Evolutionary conservation across 257 asterid genomes (phyloP), one percentile per base, ranked within the genome.

Genomic region (Striga asiatica): DNA sequence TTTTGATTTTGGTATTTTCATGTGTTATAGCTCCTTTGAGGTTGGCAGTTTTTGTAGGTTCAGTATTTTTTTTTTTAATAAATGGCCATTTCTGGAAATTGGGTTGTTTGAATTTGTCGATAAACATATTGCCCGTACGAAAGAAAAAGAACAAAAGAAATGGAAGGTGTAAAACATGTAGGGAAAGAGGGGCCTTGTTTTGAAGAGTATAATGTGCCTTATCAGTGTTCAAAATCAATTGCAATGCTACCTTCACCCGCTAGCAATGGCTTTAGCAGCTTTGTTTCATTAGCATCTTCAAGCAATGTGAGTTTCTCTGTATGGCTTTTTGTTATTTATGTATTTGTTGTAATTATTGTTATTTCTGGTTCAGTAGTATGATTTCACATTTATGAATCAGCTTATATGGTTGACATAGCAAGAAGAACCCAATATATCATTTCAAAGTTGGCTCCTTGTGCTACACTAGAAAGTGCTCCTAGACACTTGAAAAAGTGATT

Each of bases 161-260:
- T 84, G 95, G 73, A 74, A 60, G 69, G 78, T 34, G 82, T 58
- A 29, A 73, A 71, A 45, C 80, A 84, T 45, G 86, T 78, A 59
- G 77, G 76, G 64, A 82, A 84, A 65, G 80, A 82, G 62, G 82
- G 82, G 88, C 78, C 85, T 60, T 70, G 75, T 35, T 82, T 66
- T 55, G 80, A 72, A 57, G 77, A 69, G 65, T 68, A 54, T n/a
- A n/a, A n/a, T 12, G 49, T 69, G 32, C 55, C 74, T 48, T 60
- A 75, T 29, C 73, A 58, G 32, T 59, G 25, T n/a, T 58, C 46
- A 6, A 62, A 73, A 60, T 57, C 88, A 16, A 48, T 59, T 47
- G 14, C 77, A 50, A 18, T 58, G 71, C 62, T 51, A 46, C 64
- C 82, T 42, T 21, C 19, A n/a, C n/a, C n/a, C n/a, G 46, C 12